Evolutionary conservation across 768 basidiomycete genomes (phyloP).

Genomic region (Mycena alexandri): DNA sequence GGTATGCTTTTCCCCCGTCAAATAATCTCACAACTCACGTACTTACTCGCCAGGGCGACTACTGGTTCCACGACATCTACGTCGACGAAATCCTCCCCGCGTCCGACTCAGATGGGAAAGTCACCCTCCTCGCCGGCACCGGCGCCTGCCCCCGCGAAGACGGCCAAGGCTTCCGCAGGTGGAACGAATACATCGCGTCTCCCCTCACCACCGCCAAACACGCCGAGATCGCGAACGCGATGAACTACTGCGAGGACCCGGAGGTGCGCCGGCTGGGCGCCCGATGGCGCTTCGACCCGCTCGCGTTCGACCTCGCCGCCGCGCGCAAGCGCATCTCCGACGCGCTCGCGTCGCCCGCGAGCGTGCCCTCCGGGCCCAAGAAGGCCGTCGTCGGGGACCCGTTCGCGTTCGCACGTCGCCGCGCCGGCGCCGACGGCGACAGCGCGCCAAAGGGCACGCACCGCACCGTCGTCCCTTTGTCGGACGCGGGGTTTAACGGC

Average conservation of each 20-base stretch:
- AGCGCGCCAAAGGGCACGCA: conserved; percentile 27
- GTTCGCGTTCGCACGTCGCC: no score
- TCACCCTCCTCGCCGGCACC: conserved; percentile 25
- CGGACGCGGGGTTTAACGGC: conserved; percentile 9
- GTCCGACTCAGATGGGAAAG: conserved; percentile 22
- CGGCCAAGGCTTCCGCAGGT: conserved; percentile 25
- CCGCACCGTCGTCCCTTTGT: conserved; percentile 13
- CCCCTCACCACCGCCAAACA: conserved; percentile 8
- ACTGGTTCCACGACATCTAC: conserved; percentile 33
- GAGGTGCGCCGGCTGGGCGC: conserved; percentile 25
- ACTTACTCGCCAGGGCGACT: conserved; percentile 15
- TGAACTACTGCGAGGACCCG: conserved; percentile 27
- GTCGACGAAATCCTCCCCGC: conserved; percentile 20
- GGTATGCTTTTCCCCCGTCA: neutral
- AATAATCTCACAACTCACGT: neutral
- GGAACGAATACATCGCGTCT: conserved; percentile 18
- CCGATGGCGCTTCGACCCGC: conserved; percentile 28
- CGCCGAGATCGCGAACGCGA: conserved; percentile 23
- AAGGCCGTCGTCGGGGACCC: conserved; percentile 16
- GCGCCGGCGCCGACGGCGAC: conserved; percentile 3
- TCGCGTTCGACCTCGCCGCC: conserved; percentile 20
- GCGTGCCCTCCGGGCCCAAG: conserved; percentile 31
- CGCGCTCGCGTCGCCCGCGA: conserved; percentile 31
- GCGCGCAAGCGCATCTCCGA: conserved; percentile 26
- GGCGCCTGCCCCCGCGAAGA: conserved; percentile 33